Evolutionary conservation across 257 asterid species (phyloP), one percentile per base, ranked within the genome.

Genomic region (Solanum clarkiae): DNA sequence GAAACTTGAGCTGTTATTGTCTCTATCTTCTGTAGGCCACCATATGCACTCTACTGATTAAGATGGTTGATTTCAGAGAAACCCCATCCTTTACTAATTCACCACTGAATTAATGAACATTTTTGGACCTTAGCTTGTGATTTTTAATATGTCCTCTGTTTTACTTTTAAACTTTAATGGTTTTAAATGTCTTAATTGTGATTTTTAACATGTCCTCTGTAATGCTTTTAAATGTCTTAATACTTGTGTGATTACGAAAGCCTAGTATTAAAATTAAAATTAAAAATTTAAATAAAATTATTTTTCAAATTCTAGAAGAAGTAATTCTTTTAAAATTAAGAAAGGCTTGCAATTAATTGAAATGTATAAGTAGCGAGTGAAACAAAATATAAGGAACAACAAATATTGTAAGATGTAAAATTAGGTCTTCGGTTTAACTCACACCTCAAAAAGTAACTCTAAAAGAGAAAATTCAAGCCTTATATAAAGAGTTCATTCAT

Each of bases 1-100:
- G 75, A 82, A 69, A 84, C 36, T 51, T 80, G 81, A 84, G 89
- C 88, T 88, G 85, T 86, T 79, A 66, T 44, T 84, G 84, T 84
- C 84, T 86, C 88, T 68, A 82, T 81, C 83, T 85, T 69, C 70
- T 10, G n/a, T 42, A 57, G 87, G 85, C 88, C 91, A 74, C 42
- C 63, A 59, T 69, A 74, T 85, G 85, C 81, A 36, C 71, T 32
- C 63, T 86, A 14, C 70, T 74, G 60, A 51, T 69, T 16, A 24
- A n/a, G 62, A 10, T 51, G 17, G 36, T 3, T 9, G 36, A 11
- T 51, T 59, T 4, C n/a, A 40, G 80, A 42, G 42, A 71, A 42
- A 10, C 55, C 6, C 49, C 51, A 65, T 14, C 11, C 36, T 60
- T 22, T 8, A 22, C 16, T 5, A 62, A 62, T 22, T 62, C 36